These are phyloP conservation scores for Quercus suber DNA, from an alignment of 306 rosid genomes.

Conservation along the genomic window DNA sequence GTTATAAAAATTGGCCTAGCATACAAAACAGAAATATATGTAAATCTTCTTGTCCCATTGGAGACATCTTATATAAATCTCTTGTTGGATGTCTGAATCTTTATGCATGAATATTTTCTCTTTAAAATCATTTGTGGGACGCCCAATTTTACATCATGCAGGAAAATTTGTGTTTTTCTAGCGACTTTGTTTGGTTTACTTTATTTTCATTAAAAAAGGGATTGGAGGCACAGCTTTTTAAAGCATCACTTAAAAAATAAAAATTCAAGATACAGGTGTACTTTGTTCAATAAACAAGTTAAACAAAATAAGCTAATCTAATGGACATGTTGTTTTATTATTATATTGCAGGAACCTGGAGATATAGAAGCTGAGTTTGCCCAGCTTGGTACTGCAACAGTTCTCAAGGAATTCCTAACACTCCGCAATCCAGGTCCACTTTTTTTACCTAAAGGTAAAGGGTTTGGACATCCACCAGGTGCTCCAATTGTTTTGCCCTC, in stretches of 20 bases:
- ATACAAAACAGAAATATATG: too few relatives aligned
- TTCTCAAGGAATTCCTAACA: constrained; percentile 54
- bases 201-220: too few relatives aligned
- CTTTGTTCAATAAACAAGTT: too few relatives aligned
- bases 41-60: too few relatives aligned
- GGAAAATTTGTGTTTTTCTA: too few relatives aligned
- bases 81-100: too few relatives aligned
- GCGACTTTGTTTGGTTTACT: too few relatives aligned
- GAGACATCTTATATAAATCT: too few relatives aligned
- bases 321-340: not conserved
- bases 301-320: not conserved
- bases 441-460: constrained; percentile 52
- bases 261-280: too few relatives aligned
- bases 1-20: too few relatives aligned
- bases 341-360: constrained; percentile 50
- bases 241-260: too few relatives aligned
- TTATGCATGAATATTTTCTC: not conserved
- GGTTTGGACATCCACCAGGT: constrained; percentile 41
- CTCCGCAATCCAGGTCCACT: constrained; percentile 59
- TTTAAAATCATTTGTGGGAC: not conserved
- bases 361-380: constrained; percentile 76
- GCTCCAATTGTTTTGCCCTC: constrained; percentile 54
- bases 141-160: not conserved
- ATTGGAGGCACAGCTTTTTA: too few relatives aligned
- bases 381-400: constrained; percentile 52